Evolutionary conservation across 2,329 filamentous ascomycete species (phyloP).

Genomic region (Leptographium flavum): DNA sequence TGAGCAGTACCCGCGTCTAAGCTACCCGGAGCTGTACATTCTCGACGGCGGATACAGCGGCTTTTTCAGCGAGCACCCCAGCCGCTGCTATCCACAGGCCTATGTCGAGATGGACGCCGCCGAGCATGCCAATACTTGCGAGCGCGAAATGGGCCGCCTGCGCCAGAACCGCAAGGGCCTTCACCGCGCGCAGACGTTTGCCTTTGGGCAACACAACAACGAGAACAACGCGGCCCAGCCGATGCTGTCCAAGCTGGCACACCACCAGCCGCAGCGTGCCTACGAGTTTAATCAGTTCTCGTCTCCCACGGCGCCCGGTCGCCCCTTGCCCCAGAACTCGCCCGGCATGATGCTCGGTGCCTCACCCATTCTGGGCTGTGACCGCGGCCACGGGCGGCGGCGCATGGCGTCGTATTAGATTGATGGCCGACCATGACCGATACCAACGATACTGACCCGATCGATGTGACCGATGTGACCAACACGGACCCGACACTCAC

Average conservation of each 20-base stretch:
- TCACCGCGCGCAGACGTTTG: conserved; percentile 81
- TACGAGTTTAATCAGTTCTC: conserved; percentile 5
- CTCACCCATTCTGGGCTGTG: conserved; percentile 28
- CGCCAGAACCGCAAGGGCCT: conserved; percentile 75
- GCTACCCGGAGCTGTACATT: conserved; percentile 96
- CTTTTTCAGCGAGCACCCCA: conserved; percentile 69
- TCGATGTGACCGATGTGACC: too few species aligned
- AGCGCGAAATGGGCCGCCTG: conserved; percentile 86
- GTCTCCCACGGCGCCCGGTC: conserved; percentile 42
- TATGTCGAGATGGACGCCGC: conserved; percentile 95
- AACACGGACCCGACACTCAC: not conserved
- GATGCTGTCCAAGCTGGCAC: not conserved
- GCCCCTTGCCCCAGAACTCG: conserved; percentile 22
- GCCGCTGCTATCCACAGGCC: conserved; percentile 80
- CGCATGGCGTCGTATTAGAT: conserved; percentile 46
- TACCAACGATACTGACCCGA: too few species aligned
- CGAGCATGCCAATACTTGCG: conserved; percentile 83
- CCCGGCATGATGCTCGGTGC: conserved; percentile 27
- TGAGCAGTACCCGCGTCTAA: conserved; percentile 73
- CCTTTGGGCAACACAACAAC: conserved; percentile 56
- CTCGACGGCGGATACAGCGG: conserved; percentile 90
- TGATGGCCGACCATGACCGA: not conserved
- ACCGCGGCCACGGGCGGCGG: conserved; percentile 35
- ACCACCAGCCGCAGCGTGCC: not conserved
- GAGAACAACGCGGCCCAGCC: not conserved